Evolutionary conservation across 192 early-diverging fungal genomes (phyloP), one percentile per base, ranked within the genome.

Genomic region (Dimargaris verticillata): DNA sequence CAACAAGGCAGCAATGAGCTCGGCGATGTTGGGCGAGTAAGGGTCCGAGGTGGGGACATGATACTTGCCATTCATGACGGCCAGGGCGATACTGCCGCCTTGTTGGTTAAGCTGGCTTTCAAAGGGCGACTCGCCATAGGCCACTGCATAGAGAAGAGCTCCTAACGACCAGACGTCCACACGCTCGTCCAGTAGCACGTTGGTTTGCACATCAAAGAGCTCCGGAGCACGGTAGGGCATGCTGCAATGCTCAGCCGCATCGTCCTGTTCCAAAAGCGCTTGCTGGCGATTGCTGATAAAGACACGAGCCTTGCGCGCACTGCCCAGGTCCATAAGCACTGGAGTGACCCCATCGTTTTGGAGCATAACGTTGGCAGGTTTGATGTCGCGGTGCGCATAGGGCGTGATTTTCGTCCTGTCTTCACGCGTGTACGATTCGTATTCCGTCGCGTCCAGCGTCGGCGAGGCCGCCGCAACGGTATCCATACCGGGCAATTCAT

Each of bases 121-220:
- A 62, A 88, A 88, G 0, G 87, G 87, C 33, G 83, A 82, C 38
- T 72, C 68, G 7, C 77, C 77, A 62, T 78, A 86, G 0, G 84
- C 83, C 71, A 88, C 75, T 2, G 83, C 83, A 63, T 83, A 88
- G 33, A 86, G 61, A 5, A 81, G 78, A 61, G 84, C 86, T 5
- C 87, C 87, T 12, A 88, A 69, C 2, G 81, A 74, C 87, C 87
- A 88, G n/a, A 88, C 75, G 64, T 88, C 87, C 18, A 83, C 80
- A 50, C 83, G 79, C 65, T 84, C 80, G 60, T 85, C 82, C 44
- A 88, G 58, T 11, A 64, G 65, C 0, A 68, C 62, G 0, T 70
- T 81, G 0, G 77, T 73, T 61, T 84, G 81, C 44, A 88, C 84
- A 70, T 88, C 87, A 70, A 88, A 88, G 28, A 88, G 71, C 64